Evolutionary conservation across 805 yeast species (phyloP), one percentile per base, ranked within the genome.

Genomic region (Yamadazyma phyllophila): DNA sequence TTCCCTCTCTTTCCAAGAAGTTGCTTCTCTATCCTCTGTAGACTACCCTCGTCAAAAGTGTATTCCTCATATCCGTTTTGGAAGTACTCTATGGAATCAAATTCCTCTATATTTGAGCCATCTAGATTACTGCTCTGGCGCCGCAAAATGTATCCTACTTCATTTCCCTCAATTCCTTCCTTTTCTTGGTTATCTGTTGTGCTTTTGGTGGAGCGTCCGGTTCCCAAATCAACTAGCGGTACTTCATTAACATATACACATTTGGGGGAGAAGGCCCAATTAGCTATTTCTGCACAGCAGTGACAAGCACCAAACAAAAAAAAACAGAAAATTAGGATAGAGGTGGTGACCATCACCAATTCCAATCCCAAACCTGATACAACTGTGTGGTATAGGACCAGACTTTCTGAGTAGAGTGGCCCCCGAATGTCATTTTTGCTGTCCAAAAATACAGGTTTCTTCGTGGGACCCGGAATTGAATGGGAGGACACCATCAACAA

Each of bases 41-140:
- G 12, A 13, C 37, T 32, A 17, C 16, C 16, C 26, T 39, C 35
- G 13, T 13, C 17, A 20, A 39, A 32, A 3, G 49, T 33, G 9
- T 34, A 20, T 13, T 48, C 49, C 10, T 43, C 52, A 2, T 44
- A 17, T 39, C 46, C 45, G 39, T 45, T 37, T 14, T 45, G 47
- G 26, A 45, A 35, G 32, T 43, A 45, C 30, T 48, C 47, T 4
- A 37, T 13, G 6, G 30, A 20, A 17, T 37, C 40, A 9, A 37
- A 37, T 4, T 26, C 16, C 26, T 37, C 40, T 14, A 48, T 39
- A 17, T 44, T 41, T 10, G 43, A 20, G 5, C 36, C 43, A 2
- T 33, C 40, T 12, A 47, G 16, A 29, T 47, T 44, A 13, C 45
- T 38, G 26, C 47, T 47, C 11, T 47, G 47, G 12, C 40, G 40